A percentile compares a stretch with the other conserved stretches of the same genome.
Evolutionary conservation across 176 grass and related monocot species (phyloP).

Genomic region (Saccharum officinarum): DNA sequence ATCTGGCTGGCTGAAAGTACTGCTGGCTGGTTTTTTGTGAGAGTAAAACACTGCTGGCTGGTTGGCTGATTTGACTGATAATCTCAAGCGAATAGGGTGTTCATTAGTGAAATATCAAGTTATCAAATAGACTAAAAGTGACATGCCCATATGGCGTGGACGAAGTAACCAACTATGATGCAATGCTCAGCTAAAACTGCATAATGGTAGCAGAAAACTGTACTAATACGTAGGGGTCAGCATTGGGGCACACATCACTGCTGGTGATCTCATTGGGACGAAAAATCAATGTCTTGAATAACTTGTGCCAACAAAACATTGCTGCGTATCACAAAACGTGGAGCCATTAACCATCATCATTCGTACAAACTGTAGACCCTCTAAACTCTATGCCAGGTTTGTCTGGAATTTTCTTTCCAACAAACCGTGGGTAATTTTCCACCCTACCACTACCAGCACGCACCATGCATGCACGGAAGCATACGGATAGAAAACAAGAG

Average conservation of each 20-base stretch:
- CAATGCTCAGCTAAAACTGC: background rate
- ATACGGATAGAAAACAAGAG: background rate
- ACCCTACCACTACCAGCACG: background rate
- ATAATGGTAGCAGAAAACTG: background rate
- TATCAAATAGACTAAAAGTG: conserved; percentile 8
- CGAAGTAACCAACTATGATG: conserved; percentile 14
- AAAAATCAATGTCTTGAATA: background rate
- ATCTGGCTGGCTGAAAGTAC: no score
- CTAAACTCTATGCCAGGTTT: background rate
- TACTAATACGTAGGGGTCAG: background rate
- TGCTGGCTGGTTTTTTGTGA: no score
- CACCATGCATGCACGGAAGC: background rate
- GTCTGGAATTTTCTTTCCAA: background rate
- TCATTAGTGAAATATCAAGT: conserved; percentile 14
- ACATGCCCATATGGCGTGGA: background rate
- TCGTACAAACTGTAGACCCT: background rate
- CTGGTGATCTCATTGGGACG: background rate
- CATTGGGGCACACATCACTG: background rate
- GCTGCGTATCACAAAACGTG: background rate
- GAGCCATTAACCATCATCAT: background rate
- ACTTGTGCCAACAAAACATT: background rate
- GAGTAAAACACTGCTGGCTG: no score
- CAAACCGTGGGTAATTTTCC: background rate
- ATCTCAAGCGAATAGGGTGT: no score
- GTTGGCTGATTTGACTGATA: no score